Evolutionary conservation across 2,329 filamentous ascomycete genomes (phyloP).

Genomic region (Pseudocercospora pini-densiflorae): DNA sequence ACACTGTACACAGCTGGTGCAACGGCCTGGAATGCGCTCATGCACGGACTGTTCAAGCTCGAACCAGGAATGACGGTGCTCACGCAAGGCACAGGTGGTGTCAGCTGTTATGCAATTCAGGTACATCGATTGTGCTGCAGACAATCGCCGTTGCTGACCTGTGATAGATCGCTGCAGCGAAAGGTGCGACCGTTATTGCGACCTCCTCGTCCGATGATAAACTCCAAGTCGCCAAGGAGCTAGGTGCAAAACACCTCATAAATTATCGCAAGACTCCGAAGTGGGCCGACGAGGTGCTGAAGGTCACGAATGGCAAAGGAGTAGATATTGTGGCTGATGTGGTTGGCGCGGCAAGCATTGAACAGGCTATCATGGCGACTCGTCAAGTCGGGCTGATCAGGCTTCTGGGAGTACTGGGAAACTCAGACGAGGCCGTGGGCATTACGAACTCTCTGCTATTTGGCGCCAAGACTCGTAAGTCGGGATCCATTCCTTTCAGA

Average conservation of each 20-base stretch:
- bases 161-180: slow-evolving; percentile 43
- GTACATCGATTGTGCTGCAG: slow-evolving; percentile 5
- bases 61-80: slow-evolving; percentile 38
- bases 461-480: slow-evolving; percentile 30
- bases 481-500: not conserved
- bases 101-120: slow-evolving; percentile 43
- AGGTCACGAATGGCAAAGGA: slow-evolving; percentile 45
- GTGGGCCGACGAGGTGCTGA: slow-evolving; percentile 62
- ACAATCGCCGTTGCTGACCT: not conserved
- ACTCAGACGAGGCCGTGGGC: slow-evolving; percentile 23
- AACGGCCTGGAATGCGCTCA: slow-evolving; percentile 52
- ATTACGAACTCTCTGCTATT: slow-evolving; percentile 28
- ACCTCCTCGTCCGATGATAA: slow-evolving; percentile 64
- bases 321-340: slow-evolving; percentile 56
- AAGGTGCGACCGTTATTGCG: slow-evolving; percentile 55
- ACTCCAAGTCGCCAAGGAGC: slow-evolving; percentile 53
- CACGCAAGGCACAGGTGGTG: slow-evolving; percentile 51
- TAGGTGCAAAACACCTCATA: slow-evolving; percentile 62
- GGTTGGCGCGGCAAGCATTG: slow-evolving; percentile 52
- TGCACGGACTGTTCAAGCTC: slow-evolving; percentile 62
- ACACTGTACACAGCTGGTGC: slow-evolving; percentile 64
- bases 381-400: slow-evolving; percentile 44
- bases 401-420: slow-evolving; percentile 38
- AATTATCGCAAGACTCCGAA: slow-evolving; percentile 63
- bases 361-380: slow-evolving; percentile 45